A percentile compares a stretch with the other conserved stretches of the same genome.
These are phyloP conservation scores for Thymus mandschuricus DNA, from an alignment of 257 asterid genomes.

Conservation along the genomic window DNA sequence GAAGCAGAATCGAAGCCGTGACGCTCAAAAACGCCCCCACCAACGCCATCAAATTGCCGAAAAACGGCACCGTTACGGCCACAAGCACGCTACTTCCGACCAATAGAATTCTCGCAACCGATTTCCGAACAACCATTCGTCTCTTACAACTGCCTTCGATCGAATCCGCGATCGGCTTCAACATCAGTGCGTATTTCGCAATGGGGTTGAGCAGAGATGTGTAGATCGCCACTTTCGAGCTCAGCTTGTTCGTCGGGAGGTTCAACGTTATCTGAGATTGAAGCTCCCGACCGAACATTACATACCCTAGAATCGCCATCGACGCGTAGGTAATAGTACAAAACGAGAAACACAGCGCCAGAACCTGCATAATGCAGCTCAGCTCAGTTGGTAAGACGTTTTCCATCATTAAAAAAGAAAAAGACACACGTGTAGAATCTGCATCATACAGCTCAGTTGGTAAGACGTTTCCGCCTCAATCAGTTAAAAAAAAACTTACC, in stretches of 20 bases:
- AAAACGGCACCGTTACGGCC: conserved; percentile 58
- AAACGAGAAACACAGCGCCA: conserved; percentile 47
- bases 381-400: too few relatives aligned
- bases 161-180: conserved; percentile 47
- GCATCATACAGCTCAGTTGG: too few relatives aligned
- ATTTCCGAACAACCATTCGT: conserved; percentile 12
- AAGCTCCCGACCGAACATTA: conserved; percentile 58
- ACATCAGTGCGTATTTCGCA: conserved; percentile 68
- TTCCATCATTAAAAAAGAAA: too few relatives aligned
- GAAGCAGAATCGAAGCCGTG: conserved; percentile 50
- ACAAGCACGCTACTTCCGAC: conserved; percentile 50
- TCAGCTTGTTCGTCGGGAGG: conserved; percentile 45
- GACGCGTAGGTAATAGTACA: conserved; percentile 50
- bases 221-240: conserved; percentile 62
- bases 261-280: conserved; percentile 62
- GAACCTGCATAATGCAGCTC: conserved; percentile 45
- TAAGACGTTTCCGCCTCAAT: too few relatives aligned
- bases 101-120: conserved; percentile 34
- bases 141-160: conserved; percentile 33
- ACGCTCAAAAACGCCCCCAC: conserved; percentile 62
- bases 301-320: conserved; percentile 56
- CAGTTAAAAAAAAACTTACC: conserved; percentile 41
- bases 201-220: conserved; percentile 59
- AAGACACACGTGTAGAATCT: too few relatives aligned
- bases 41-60: conserved; percentile 50